Evolutionary conservation across 2,329 filamentous ascomycete species (phyloP), one percentile per base, ranked within the genome.

Genomic region (Apiospora rasikravindrae): DNA sequence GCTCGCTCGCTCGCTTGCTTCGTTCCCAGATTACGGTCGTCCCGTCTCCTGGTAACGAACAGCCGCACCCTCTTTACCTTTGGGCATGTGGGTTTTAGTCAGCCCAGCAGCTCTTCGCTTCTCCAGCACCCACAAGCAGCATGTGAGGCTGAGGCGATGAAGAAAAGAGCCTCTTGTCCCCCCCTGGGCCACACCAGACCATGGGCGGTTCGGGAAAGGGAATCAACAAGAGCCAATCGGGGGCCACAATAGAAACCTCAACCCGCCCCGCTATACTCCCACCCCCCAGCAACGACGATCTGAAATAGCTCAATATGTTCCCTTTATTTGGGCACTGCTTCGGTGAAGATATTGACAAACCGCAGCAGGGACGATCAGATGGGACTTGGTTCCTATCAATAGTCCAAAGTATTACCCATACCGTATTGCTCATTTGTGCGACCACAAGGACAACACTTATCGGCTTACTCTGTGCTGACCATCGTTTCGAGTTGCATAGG

Each of bases 191-290:
- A n/a, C 57, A 64, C 57, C 57, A 40, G 33, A 64, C n/a, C n/a
- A 16, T 64, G 57, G 57, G 37, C 37, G 40, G 14, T 40, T 10
- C 33, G 22, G 22, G 33, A 64, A 64, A 64, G 57, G 22, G 57
- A 64, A 40, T n/a, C 57, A 64, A n/a, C 7, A 64, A 14, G 57
- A 64, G 22, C 57, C 57, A 64, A 64, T 64, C 57, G 57, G 57
- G 33, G 57, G 57, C 33, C 33, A 10, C 4, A 33, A 7, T 37
- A 22, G 29, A 37, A 37, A 40, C 57, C 33, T 64, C 57, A 49
- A 49, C 45, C n/a, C 49, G 29, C 57, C 57, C 57, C 57, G 40
- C 57, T 40, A 40, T n/a, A 64, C 57, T 57, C 7, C 26, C 8
- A 57, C 24, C 51, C 51, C 51, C 40, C 40, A 40, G 57, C 33